These are phyloP conservation scores for Mucor velutinosus DNA, from an alignment of 371 early-diverging fungal genomes.

Conservation along the genomic window DNA sequence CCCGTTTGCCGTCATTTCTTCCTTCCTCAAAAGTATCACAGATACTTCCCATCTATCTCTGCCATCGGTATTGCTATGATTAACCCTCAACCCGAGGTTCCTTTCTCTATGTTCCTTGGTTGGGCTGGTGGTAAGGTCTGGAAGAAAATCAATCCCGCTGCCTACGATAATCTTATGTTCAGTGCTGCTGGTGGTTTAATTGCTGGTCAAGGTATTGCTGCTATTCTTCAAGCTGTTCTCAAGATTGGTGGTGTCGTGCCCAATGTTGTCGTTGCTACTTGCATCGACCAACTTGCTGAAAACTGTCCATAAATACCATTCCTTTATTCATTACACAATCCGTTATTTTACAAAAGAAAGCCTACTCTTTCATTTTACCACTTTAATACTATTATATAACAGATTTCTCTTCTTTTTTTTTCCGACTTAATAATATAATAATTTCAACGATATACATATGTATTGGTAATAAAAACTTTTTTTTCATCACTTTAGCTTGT, in stretches of 20 bases:
- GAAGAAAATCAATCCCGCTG: constrained; percentile 38
- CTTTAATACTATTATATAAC: not conserved
- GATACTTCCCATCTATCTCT: constrained; percentile 62
- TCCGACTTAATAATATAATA: too few species aligned
- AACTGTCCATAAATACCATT: constrained; percentile 35
- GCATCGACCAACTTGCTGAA: constrained; percentile 29
- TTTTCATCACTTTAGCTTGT: too few species aligned
- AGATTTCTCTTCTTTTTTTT: not conserved
- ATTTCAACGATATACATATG: too few species aligned
- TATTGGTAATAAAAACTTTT: too few species aligned
- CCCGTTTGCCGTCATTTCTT: constrained; percentile 56
- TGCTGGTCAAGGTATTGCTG: constrained; percentile 78
- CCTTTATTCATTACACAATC: not conserved
- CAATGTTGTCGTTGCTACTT: constrained; percentile 32
- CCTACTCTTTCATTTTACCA: not conserved
- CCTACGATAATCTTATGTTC: constrained; percentile 59
- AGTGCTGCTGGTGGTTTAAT: constrained; percentile 69
- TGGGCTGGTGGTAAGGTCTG: constrained; percentile 57
- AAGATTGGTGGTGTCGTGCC: constrained; percentile 38
- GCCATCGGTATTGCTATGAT: constrained; percentile 76
- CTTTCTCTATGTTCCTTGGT: constrained; percentile 68
- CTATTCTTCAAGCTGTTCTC: constrained; percentile 64
- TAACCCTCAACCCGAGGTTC: constrained; percentile 59
- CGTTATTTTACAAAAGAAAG: not conserved
- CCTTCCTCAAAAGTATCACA: constrained; percentile 55